Conservation (phyloP, 306 rosid genomes). For the Sicyos baderoa region DNA sequence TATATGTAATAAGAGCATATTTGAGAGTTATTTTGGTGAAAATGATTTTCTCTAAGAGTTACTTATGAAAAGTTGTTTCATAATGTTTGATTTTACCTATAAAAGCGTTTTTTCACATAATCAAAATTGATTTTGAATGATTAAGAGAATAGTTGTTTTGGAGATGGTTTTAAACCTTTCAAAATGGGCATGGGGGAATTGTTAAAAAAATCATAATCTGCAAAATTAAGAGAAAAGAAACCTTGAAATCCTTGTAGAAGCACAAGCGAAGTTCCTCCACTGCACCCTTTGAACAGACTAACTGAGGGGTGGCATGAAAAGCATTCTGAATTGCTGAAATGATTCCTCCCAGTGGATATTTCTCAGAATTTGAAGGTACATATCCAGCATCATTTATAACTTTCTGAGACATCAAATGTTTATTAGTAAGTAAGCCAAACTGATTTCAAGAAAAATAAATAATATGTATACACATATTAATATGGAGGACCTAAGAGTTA, state of each 20-base stretch:
- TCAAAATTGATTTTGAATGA: not conserved
- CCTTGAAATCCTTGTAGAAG: conserved; percentile 87
- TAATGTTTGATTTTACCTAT: too few species aligned
- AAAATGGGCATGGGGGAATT: too few species aligned
- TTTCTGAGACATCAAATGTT: conserved; percentile 33
- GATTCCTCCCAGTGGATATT: conserved; percentile 88
- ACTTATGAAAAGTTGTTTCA: too few species aligned
- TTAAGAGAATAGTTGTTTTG: not conserved
- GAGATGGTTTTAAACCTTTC: not conserved
- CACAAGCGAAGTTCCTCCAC: conserved; percentile 69
- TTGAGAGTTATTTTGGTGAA: too few species aligned
- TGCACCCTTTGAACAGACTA: conserved; percentile 53
- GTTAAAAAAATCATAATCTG: not conserved
- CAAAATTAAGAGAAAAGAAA: conserved; percentile 23
- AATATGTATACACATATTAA: not conserved
- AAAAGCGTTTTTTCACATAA: not conserved
- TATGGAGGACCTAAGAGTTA: not conserved
- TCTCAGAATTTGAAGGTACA: conserved; percentile 73
- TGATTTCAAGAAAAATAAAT: not conserved
- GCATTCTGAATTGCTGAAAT: conserved; percentile 84
- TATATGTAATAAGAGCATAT: too few species aligned
- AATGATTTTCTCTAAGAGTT: too few species aligned
- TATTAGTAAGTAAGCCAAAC: not conserved
- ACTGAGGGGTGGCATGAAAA: conserved; percentile 59
- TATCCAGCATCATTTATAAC: conserved; percentile 78